Evolutionary conservation across 768 basidiomycete species (phyloP).

Genomic region (Thelephora aurantiotincta): DNA sequence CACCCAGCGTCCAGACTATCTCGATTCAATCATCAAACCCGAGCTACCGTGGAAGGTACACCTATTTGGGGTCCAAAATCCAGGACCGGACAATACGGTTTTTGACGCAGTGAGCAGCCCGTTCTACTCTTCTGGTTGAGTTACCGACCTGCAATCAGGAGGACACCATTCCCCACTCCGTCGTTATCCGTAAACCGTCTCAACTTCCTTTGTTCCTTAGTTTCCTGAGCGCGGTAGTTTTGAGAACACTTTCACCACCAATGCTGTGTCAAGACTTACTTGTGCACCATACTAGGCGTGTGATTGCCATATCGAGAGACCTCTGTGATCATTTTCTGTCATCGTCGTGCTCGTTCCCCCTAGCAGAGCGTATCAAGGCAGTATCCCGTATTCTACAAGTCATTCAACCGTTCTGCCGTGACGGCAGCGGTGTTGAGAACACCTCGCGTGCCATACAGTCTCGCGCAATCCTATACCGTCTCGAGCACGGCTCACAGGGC

Average conservation of each 20-base stretch:
- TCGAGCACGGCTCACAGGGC: constrained; percentile 27
- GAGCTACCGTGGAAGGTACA: background rate
- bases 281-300: constrained; percentile 28
- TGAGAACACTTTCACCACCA: constrained; percentile 26
- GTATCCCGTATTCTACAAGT: constrained; percentile 21
- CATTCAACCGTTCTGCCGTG: constrained; percentile 1
- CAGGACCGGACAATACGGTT: background rate
- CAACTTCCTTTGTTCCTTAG: constrained; percentile 34
- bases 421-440: background rate
- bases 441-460: constrained; percentile 7
- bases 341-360: constrained; percentile 20
- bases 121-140: too few species aligned
- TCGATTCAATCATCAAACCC: background rate
- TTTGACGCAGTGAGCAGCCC: background rate
- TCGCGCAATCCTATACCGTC: constrained; percentile 24
- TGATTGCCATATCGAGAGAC: constrained; percentile 23
- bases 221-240: constrained; percentile 29
- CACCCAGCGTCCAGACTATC: background rate
- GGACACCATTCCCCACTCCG: background rate
- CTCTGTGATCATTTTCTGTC: constrained; percentile 32
- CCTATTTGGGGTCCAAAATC: background rate
- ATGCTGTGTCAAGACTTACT: constrained; percentile 35
- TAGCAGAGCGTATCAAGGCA: constrained; percentile 21
- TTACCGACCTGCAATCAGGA: too few species aligned
- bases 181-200: constrained; percentile 9